Conservation (phyloP, 2,329 filamentous ascomycete genomes). For the Penicillium sumatraense region DNA sequence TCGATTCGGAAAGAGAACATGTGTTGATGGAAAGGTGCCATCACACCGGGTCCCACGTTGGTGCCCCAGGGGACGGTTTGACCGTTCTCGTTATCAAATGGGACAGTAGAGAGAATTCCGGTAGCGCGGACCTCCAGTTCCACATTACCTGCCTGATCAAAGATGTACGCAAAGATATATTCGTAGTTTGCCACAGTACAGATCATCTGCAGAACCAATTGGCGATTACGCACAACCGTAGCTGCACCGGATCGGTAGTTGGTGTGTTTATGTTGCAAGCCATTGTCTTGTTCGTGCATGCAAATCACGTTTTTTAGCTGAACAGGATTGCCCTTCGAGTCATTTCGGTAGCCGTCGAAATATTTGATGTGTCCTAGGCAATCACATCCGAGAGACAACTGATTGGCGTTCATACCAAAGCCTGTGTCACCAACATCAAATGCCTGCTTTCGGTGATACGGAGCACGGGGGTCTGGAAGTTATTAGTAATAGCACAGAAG, state of each 20-base stretch:
- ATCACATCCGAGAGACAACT: slow-evolving; percentile 71
- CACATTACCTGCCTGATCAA: slow-evolving; percentile 71
- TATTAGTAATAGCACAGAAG: slow-evolving; percentile 22
- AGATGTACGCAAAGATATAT: slow-evolving; percentile 73
- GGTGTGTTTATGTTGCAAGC: slow-evolving; percentile 73
- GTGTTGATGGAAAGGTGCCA: slow-evolving; percentile 75
- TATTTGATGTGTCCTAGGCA: slow-evolving; percentile 74
- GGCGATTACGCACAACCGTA: slow-evolving; percentile 65
- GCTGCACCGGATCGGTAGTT: slow-evolving; percentile 70
- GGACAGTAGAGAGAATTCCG: slow-evolving; percentile 69
- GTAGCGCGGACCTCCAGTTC: slow-evolving; percentile 71
- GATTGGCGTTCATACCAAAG: slow-evolving; percentile 70
- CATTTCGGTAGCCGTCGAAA: slow-evolving; percentile 61
- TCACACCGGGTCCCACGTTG: slow-evolving; percentile 70
- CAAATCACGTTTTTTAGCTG: slow-evolving; percentile 70
- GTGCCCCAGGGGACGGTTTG: slow-evolving; percentile 69
- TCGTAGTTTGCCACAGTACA: slow-evolving; percentile 75
- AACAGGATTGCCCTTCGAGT: slow-evolving; percentile 63
- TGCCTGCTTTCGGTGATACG: slow-evolving; percentile 71
- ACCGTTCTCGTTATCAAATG: slow-evolving; percentile 64
- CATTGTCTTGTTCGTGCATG: slow-evolving; percentile 72
- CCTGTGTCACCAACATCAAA: slow-evolving; percentile 72
- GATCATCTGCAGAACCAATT: slow-evolving; percentile 71
- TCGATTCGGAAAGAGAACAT: slow-evolving; percentile 72
- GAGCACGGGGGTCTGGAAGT: slow-evolving; percentile 67